Base-by-base conservation (phyloP, 805 yeast species). In the Kluyveromyces nonfermentans region DNA sequence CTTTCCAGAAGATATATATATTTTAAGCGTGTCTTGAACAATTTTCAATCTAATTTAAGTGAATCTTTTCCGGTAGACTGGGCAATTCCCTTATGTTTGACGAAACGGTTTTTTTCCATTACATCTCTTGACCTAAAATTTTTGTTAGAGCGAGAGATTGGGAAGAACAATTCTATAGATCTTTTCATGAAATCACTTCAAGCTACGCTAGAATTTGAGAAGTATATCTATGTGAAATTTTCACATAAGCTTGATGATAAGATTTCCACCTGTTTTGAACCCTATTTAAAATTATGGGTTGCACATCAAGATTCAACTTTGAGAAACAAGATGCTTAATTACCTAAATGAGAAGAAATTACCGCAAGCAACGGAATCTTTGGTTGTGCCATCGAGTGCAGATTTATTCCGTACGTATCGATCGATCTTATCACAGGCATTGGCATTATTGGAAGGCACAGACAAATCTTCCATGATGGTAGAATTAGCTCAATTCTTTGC, bases 301-400 rank as follows among this genome's bases (percentile, higher is more conserved):
- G 78, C 78, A 16, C 84, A 86, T 55, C 97, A 93, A 63, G 88
- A 85, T 48, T 68, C 72, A 8, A 59, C 71, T 28, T 70, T 90
- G 51, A 73, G 74, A 34, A 67, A 72, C 7, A 85, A 82, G 53
- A 68, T 89, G 44, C 57, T 75, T 33, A 84, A 80, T 42, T 87
- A 81, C 56, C 65, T 79, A 57, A 72, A 78, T 41, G 73, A 76
- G 18, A 65, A 79, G 5, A 75, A 77, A 47, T 62, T 82, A 46
- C 75, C 78, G 40, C 64, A 69, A 16, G 68, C 69, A 42, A 71
- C 72, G 31, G 74, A 72, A 33, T 75, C 82, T 5, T 76, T 81
- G 54, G 89, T 93, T 14, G 70, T 93, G 7, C 85, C 82, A 33
- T 85, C 96, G 0, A 84, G 95, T 9, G 86, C 94, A 1, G 97